Base-by-base conservation (phyloP, 305 asterid genomes). In the Ruellia speciosa region DNA sequence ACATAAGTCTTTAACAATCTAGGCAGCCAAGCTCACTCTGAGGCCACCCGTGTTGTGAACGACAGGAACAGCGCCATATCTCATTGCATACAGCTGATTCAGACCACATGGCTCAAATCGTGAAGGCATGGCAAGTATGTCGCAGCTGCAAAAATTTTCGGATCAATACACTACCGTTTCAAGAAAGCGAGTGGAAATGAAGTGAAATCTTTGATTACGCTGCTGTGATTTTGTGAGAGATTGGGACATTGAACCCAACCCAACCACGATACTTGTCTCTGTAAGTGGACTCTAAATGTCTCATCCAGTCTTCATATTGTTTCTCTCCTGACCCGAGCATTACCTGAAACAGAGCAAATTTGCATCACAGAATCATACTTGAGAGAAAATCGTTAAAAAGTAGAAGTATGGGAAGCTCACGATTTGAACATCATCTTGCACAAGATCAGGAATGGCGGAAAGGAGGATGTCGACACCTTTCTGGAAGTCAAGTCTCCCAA, bases 251-350 rank as follows among this genome's bases (percentile, higher is more conserved):
- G 70, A 92, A 92, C 65, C 99, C 99, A 60, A 92, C 96, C 99
- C 96, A 92, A 56, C 90, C 96, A 58, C 94, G 80, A 54, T 72
- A 92, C 66, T 82, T 92, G 60, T 88, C 94, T 67, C 20, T 78
- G 41, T 81, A 79, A 15, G 46, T 54, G 18, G 76, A 52, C 73
- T 88, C 99, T 31, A 72, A 73, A 41, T 77, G 81, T 74, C 94
- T 85, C 99, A 92, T 92, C 99, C 99, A 92, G 18, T 88, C 95
- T 75, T 92, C 95, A 19, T 86, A 88, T 66, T 92, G 96, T 72
- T 76, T 84, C 78, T 88, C 99, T 60, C 99, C 99, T 9, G 96
- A 86, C 59, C 99, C 99, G 66, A 92, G 99, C 99, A 92, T 92
- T 61, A 86, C 79, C 99, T 92, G 66, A 18, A 76, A 57, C 50